Base-by-base conservation (phyloP, 2,329 filamentous ascomycete species). In the Alternaria metachromatica region DNA sequence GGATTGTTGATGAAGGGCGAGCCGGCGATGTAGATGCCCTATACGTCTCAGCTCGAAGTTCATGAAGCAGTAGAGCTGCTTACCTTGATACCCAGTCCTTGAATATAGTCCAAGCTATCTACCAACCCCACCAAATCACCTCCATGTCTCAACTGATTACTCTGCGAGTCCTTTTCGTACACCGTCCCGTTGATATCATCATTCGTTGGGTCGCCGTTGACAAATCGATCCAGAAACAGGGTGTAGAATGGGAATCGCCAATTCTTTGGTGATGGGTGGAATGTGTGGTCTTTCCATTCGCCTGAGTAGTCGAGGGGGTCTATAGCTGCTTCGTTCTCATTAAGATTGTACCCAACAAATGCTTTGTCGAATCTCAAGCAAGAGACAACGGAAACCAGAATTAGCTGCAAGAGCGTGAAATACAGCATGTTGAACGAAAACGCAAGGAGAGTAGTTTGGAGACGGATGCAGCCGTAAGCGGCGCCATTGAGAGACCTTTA, bases 171-270 rank as follows among this genome's bases (percentile, higher is more conserved):
- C 73, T 88, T 86, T 70, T 90, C 88, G 76, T 86, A 90, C 4
- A 82, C 66, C 0, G 88, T 89, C 10, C 82, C 85, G 73, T 90
- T 90, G 46, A 84, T 84, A 69, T 90, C 85, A 73, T 90, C 88
- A 72, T 90, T 90, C 3, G 81, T 82, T 8, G 88, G 88, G 69
- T 90, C 86, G 20, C 88, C 88, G 69, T 90, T 90, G 45, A 89
- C 87, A 70, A 87, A 90, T 63, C 87, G 82, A 74, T 90, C 88
- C 11, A 89, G 77, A 72, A 89, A 89, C 49, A 90, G 79, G 9
- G 87, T 89, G 74, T 91, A 91, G 72, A 90, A 87, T 0, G 89
- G 89, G 64, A 90, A 85, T 25, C 89, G 83, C 89, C 89, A 91
- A 68, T 87, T 90, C 0, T 80, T 74, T 1, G 89, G 88, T 20